Evolutionary conservation across 345 rosid species (phyloP).

Genomic region (Ricinus communis): DNA sequence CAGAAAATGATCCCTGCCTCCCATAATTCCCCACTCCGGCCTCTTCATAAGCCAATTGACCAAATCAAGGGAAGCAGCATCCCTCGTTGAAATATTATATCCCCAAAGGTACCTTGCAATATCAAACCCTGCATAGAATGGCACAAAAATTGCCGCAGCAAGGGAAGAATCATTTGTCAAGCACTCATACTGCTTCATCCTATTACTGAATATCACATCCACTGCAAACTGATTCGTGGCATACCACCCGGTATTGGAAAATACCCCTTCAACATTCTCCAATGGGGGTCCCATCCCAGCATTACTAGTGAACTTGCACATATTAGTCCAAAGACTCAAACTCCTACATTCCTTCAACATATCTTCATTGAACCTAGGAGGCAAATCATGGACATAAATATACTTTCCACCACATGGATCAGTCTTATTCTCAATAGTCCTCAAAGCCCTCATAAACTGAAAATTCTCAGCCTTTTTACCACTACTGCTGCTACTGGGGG

Average conservation of each 20-base stretch:
- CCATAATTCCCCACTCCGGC: constrained; percentile 84
- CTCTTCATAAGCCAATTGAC: constrained; percentile 83
- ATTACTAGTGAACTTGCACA: constrained; percentile 80
- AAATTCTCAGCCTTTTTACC: constrained; percentile 28
- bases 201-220: constrained; percentile 73
- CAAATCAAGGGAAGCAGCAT: constrained; percentile 82
- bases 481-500: not conserved
- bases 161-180: constrained; percentile 75
- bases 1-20: constrained; percentile 84
- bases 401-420: constrained; percentile 88
- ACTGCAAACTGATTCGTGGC: constrained; percentile 88
- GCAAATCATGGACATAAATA: constrained; percentile 74
- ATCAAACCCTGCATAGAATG: constrained; percentile 88
- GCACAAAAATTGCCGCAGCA: constrained; percentile 85
- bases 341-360: constrained; percentile 81
- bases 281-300: constrained; percentile 85
- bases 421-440: constrained; percentile 66
- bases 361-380: constrained; percentile 76
- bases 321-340: constrained; percentile 87
- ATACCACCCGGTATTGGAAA: constrained; percentile 78
- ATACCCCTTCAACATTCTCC: constrained; percentile 76
- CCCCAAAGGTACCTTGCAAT: constrained; percentile 91
- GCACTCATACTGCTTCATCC: constrained; percentile 92
- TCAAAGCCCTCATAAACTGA: constrained; percentile 65
- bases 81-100: constrained; percentile 58